phyloP scores from a whole-genome alignment of 768 basidiomycete species.

The Leccinum variicolor region DNA sequence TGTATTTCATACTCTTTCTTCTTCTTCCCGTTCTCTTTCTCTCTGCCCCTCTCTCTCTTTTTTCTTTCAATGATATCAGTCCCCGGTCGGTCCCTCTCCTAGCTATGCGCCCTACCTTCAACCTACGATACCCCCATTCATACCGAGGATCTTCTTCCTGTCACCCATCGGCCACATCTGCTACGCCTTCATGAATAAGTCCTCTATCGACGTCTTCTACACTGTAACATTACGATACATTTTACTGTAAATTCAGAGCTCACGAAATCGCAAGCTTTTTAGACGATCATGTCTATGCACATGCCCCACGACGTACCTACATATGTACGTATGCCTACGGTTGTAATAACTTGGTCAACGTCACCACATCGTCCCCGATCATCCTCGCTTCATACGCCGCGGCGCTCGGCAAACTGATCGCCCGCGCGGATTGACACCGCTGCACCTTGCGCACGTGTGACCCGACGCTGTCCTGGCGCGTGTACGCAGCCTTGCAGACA shows the following conservation, averaged over 20 bases:
- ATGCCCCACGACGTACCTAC: no score
- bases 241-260: slow-evolving; percentile 15
- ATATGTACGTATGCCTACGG: background rate
- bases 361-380: slow-evolving; percentile 8
- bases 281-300: background rate
- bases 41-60: background rate
- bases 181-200: background rate
- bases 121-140: slow-evolving; percentile 6
- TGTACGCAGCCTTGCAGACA: slow-evolving; percentile 6
- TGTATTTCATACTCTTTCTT: background rate
- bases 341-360: slow-evolving; percentile 17
- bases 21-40: background rate
- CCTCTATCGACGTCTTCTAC: background rate
- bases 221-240: slow-evolving; percentile 13
- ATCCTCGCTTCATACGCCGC: slow-evolving; percentile 7
- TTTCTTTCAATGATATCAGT: background rate
- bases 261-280: background rate
- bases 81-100: background rate
- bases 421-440: background rate
- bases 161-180: slow-evolving; percentile 3
- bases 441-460: slow-evolving; percentile 3
- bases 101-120: slow-evolving; percentile 2
- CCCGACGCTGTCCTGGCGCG: slow-evolving; percentile 18
- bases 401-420: slow-evolving; percentile 15
- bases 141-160: background rate